Evolutionary conservation across 352 stramenopile genomes (phyloP).

Genomic region (Phytophthora multivora): DNA sequence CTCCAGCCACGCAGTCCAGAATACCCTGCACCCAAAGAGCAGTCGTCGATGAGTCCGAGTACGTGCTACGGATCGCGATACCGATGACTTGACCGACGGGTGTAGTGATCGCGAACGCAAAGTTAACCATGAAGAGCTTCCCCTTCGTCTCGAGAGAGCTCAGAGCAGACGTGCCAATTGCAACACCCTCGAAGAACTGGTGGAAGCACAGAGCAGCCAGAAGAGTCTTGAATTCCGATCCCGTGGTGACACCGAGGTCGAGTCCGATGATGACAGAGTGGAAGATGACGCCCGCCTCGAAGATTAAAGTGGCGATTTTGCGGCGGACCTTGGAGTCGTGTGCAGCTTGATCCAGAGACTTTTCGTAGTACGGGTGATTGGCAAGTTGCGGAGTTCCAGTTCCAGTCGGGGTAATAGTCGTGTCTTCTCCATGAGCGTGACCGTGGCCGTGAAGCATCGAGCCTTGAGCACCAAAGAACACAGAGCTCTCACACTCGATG

Average conservation of each 20-base stretch:
- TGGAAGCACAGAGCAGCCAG: constrained; percentile 73
- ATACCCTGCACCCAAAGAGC: constrained; percentile 66
- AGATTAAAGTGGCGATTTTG: constrained; percentile 57
- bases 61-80: constrained; percentile 57
- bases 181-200: constrained; percentile 79
- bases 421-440: constrained; percentile 30
- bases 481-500: constrained; percentile 65
- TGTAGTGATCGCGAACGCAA: constrained; percentile 62
- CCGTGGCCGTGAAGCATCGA: constrained; percentile 37
- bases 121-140: constrained; percentile 54
- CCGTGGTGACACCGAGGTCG: constrained; percentile 55
- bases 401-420: constrained; percentile 14
- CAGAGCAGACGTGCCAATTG: constrained; percentile 52
- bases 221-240: constrained; percentile 60
- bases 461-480: constrained; percentile 48
- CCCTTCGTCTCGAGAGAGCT: constrained; percentile 39
- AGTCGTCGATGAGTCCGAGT: constrained; percentile 50
- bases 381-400: constrained; percentile 10
- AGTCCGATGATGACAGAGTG: constrained; percentile 77
- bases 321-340: constrained; percentile 26
- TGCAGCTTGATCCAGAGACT: constrained; percentile 7
- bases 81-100: constrained; percentile 59
- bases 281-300: constrained; percentile 61
- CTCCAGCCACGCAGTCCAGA: constrained; percentile 67
- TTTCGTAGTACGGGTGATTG: constrained; percentile 27